Conservation (phyloP, 768 basidiomycete species). For the Chalciporus chontae region DNA sequence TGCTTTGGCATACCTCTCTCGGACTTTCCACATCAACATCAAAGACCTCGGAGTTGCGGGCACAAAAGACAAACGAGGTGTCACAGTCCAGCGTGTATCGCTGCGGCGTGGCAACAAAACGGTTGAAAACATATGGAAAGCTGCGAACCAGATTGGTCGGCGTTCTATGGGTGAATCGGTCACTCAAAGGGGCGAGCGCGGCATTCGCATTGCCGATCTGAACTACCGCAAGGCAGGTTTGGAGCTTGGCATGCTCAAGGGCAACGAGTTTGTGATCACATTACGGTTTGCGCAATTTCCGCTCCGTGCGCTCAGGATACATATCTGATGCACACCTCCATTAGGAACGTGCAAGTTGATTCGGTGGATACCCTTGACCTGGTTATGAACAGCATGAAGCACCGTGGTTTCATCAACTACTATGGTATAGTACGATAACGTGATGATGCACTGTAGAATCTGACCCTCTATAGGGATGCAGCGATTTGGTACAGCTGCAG, state of each 20-base stretch:
- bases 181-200: slow-evolving; percentile 80
- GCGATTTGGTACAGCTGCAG: slow-evolving; percentile 93
- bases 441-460: background rate
- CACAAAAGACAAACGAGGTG: slow-evolving; percentile 97
- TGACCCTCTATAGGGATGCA: slow-evolving; percentile 78
- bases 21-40: slow-evolving; percentile 67
- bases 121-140: slow-evolving; percentile 81
- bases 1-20: slow-evolving; percentile 75
- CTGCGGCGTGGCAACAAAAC: slow-evolving; percentile 73
- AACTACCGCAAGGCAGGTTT: slow-evolving; percentile 78
- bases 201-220: slow-evolving; percentile 84
- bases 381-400: slow-evolving; percentile 73
- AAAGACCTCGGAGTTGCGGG: slow-evolving; percentile 90
- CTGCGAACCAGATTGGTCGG: slow-evolving; percentile 65
- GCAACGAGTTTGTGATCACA: slow-evolving; percentile 94
- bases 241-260: slow-evolving; percentile 94
- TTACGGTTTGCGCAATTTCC: slow-evolving; percentile 53
- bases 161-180: slow-evolving; percentile 56
- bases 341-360: slow-evolving; percentile 81
- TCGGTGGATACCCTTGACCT: slow-evolving; percentile 68
- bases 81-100: slow-evolving; percentile 90
- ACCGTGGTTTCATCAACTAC: slow-evolving; percentile 94
- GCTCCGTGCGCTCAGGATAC: slow-evolving; percentile 14
- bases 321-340: background rate
- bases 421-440: slow-evolving; percentile 56